A percentile compares a stretch with the other conserved stretches of the same genome.
phyloP scores from a whole-genome alignment of 1,284 basidiomycete genomes.

The Rhodotorula sp. region DNA sequence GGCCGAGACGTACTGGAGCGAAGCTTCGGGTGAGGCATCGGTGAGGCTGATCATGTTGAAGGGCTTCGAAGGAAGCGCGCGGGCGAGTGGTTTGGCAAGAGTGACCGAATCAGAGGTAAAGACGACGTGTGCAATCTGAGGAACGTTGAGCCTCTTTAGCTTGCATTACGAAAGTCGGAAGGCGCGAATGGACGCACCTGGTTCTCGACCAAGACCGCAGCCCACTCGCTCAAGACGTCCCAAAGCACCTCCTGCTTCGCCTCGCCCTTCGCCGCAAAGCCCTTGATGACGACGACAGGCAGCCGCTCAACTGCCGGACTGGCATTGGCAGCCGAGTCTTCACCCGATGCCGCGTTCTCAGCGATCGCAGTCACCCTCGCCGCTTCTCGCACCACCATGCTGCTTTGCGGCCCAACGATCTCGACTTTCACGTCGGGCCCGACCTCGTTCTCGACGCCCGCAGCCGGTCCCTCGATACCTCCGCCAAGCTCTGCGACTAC shows the following conservation, averaged over 20 bases:
- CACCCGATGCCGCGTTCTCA: background rate
- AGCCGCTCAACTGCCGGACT: constrained; percentile 56
- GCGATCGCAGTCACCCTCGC: background rate
- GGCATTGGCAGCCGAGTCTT: constrained; percentile 47
- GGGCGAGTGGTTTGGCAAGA: constrained; percentile 73
- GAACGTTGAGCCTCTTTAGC: background rate
- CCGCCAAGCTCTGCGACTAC: constrained; percentile 73
- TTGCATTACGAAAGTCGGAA: background rate
- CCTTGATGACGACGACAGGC: constrained; percentile 65
- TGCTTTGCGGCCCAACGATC: constrained; percentile 29
- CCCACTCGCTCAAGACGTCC: constrained; percentile 79
- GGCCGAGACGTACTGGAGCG: constrained; percentile 74
- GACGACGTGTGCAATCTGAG: constrained; percentile 81
- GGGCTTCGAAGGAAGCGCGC: constrained; percentile 82
- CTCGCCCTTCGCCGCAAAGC: constrained; percentile 63
- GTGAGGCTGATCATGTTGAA: constrained; percentile 71
- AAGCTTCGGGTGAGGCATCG: constrained; percentile 79
- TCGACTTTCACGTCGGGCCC: constrained; percentile 3
- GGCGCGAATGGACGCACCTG: constrained; percentile 54
- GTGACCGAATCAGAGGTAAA: constrained; percentile 87
- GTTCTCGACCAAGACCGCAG: constrained; percentile 73
- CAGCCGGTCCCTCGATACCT: constrained; percentile 36
- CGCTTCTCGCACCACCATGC: constrained; percentile 13
- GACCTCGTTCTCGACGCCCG: constrained; percentile 3
- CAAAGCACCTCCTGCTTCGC: constrained; percentile 69